phyloP scores from a whole-genome alignment of 2,329 filamentous ascomycete species.

The Hortaea sp. region DNA sequence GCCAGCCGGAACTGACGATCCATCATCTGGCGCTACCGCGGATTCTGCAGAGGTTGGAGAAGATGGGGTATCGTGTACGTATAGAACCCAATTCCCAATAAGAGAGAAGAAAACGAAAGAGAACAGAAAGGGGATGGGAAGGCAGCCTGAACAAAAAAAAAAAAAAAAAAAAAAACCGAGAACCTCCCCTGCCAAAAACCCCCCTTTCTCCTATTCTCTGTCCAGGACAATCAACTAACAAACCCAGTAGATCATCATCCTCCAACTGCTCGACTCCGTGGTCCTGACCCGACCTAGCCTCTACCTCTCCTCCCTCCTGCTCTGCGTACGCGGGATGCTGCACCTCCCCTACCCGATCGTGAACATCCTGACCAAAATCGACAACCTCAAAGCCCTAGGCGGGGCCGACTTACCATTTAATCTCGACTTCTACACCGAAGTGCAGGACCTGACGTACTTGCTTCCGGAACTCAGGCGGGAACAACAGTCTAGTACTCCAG shows the following conservation, averaged over 20 bases:
- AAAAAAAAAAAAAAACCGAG: too few species aligned
- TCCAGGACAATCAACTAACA: conserved; percentile 26
- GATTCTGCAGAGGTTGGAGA: conserved; percentile 83
- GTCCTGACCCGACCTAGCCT: conserved; percentile 86
- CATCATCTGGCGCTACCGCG: conserved; percentile 87
- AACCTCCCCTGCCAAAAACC: not conserved
- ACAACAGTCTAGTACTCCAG: conserved; percentile 35
- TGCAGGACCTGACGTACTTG: conserved; percentile 81
- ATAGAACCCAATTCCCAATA: not conserved
- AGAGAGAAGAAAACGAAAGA: not conserved
- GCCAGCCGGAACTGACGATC: conserved; percentile 93
- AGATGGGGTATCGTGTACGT: conserved; percentile 80
- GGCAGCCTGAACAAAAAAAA: too few species aligned
- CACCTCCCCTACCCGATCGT: conserved; percentile 95
- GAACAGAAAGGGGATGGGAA: too few species aligned
- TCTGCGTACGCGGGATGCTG: conserved; percentile 91
- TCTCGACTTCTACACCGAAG: conserved; percentile 93
- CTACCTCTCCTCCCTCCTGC: conserved; percentile 86
- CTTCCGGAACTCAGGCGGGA: conserved; percentile 73
- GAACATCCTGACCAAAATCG: conserved; percentile 95
- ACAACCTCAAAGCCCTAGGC: conserved; percentile 61
- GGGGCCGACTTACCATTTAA: conserved; percentile 89
- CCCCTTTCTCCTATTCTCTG: conserved; percentile 1
- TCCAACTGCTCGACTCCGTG: conserved; percentile 91
- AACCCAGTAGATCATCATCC: conserved; percentile 63